These are phyloP conservation scores for Tetracentron sinense DNA, from an alignment of 164 flowering plant species.

Conservation along the genomic window DNA sequence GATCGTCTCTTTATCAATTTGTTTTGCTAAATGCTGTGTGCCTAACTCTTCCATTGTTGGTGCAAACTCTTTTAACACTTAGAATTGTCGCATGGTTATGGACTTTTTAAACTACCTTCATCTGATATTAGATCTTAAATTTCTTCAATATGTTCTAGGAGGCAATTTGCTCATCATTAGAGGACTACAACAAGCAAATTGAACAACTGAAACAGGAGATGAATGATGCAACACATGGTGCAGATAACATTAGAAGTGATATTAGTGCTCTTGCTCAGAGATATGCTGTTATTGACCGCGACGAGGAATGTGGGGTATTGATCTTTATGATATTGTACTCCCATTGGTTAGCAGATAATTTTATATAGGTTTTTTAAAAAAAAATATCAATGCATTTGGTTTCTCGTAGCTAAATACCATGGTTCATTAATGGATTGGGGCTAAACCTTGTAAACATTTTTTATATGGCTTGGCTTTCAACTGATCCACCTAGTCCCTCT, in stretches of 20 bases:
- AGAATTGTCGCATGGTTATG: not conserved
- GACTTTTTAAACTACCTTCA: not conserved
- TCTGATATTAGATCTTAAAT: not conserved
- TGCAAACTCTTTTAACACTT: not conserved
- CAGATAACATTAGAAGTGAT: slow-evolving; percentile 95
- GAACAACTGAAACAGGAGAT: slow-evolving; percentile 90
- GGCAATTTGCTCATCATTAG: slow-evolving; percentile 98
- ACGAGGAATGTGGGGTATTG: slow-evolving; percentile 97
- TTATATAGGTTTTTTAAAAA: too few species aligned
- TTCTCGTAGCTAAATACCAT: too few species aligned
- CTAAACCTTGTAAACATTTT: too few species aligned
- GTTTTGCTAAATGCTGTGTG: not conserved
- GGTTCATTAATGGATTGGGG: too few species aligned
- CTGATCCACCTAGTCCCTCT: too few species aligned
- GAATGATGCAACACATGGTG: slow-evolving; percentile 99
- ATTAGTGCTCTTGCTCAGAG: slow-evolving; percentile 97
- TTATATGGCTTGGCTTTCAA: too few species aligned
- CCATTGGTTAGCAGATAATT: not conserved
- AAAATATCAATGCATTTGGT: too few species aligned
- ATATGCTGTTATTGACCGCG: slow-evolving; percentile 85
- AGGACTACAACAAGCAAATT: slow-evolving; percentile 98
- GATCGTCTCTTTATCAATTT: not conserved
- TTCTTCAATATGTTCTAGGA: slow-evolving; percentile 50
- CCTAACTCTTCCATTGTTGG: not conserved
- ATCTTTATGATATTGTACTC: slow-evolving; percentile 1